Evolutionary conservation across 169 alveolate species (phyloP), one percentile per base, ranked within the genome.

Genomic region (Plasmodium adleri): DNA sequence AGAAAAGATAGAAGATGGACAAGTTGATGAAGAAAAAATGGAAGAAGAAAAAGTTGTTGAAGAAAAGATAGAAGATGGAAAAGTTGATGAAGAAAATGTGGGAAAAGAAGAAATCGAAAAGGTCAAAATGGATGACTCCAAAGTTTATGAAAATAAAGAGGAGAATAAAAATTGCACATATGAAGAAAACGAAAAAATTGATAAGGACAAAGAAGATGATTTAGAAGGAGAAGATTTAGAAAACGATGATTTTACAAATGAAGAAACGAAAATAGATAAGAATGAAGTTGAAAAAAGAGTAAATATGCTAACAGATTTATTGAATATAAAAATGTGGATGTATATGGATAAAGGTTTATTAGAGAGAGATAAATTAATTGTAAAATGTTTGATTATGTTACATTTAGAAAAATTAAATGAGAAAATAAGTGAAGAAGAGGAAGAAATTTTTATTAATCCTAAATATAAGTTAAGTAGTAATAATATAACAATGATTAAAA

Each of bases 301-400:
- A 45, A 95, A 94, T 58, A 94, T 93, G 74, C 95, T 97, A 6
- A 93, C 89, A 86, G 97, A 96, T 63, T 78, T 96, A 39, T 95
- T 98, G 68, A 97, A 99, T 26, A 96, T 93, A 80, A 96, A 96
- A 71, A 96, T 97, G 74, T 97, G 96, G 96, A 86, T 88, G 93
- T 97, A 96, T 92, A 97, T 97, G 15, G 93, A 97, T 90, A 72
- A 98, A 92, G 99, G 99, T 20, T 96, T 97, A 12, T 95, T 98
- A 73, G 99, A 97, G 70, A 93, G 94, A 50, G 99, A 98, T 92
- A 98, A 97, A 94, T 93, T 98, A 62, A 96, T 97, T 15, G 97
- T 98, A 60, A 97, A 98, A 5, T 95, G 98, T 3, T 92, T 97
- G 95, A 96, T 98, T 56, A 94, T 98, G 72, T 88, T 97, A 17